Percentiles rank a stretch among this genome's conserved stretches.
Conservation (phyloP, 2,329 filamentous ascomycete species). For the Anisogramma anomala region DNA sequence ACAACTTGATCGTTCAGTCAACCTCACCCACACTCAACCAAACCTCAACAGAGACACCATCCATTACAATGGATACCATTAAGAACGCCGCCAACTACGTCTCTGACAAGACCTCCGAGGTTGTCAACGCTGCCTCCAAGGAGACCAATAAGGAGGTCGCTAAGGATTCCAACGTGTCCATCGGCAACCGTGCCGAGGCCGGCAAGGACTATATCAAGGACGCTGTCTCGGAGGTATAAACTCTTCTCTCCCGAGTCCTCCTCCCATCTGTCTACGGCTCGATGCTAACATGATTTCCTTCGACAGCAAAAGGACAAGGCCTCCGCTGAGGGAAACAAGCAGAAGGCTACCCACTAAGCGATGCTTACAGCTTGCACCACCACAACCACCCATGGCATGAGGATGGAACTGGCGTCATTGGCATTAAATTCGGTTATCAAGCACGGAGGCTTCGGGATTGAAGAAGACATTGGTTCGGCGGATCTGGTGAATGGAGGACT, state of each 20-base stretch:
- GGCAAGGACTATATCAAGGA: conserved; percentile 20
- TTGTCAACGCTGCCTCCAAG: conserved; percentile 36
- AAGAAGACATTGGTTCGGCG: neutral
- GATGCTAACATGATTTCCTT: neutral
- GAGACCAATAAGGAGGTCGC: conserved; percentile 49
- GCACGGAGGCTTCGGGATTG: neutral
- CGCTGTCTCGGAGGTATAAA: conserved; percentile 15
- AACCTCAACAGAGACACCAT: conserved; percentile 9
- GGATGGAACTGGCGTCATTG: conserved; percentile 4
- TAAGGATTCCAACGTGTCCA: conserved; percentile 38
- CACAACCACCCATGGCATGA: conserved; percentile 5
- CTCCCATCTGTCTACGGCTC: neutral
- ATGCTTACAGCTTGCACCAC: neutral
- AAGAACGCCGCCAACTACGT: conserved; percentile 49
- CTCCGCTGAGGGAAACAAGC: conserved; percentile 28
- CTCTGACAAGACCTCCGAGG: conserved; percentile 27
- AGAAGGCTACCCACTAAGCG: conserved; percentile 27
- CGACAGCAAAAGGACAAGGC: conserved; percentile 23
- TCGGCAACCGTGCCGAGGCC: conserved; percentile 26
- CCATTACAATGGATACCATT: conserved; percentile 26
- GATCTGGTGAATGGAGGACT: neutral
- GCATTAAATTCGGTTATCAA: conserved; percentile 1
- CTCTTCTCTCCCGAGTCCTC: no score
- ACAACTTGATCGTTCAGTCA: conserved; percentile 3
- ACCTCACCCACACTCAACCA: conserved; percentile 11